Conservation (phyloP, 768 basidiomycete species). For the Hebeloma cylindrosporum region DNA sequence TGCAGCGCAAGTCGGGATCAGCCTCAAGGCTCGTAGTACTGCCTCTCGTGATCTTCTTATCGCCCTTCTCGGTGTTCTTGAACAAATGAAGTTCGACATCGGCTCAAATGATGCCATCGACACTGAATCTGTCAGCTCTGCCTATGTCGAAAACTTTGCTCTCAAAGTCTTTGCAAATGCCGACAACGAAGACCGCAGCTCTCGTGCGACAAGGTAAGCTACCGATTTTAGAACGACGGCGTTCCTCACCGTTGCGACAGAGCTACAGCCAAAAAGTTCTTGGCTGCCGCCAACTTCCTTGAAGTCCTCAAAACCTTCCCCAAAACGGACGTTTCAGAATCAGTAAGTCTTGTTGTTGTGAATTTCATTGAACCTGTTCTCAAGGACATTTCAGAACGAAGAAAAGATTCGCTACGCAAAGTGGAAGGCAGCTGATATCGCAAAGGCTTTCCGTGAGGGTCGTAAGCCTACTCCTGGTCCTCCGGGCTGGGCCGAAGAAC, state of each 20-base stretch:
- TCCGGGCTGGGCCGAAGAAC: constrained; percentile 45
- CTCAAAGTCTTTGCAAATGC: constrained; percentile 84
- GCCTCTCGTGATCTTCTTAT: constrained; percentile 69
- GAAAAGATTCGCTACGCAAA: constrained; percentile 93
- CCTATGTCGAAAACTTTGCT: constrained; percentile 95
- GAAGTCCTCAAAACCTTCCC: constrained; percentile 83
- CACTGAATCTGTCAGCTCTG: constrained; percentile 77
- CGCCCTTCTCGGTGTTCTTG: constrained; percentile 73
- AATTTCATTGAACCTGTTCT: not conserved
- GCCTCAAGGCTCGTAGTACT: constrained; percentile 64
- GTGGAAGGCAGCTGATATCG: constrained; percentile 97
- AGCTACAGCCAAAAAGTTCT: constrained; percentile 89
- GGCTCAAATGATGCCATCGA: constrained; percentile 78
- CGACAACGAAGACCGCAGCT: constrained; percentile 88
- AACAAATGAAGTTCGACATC: constrained; percentile 76
- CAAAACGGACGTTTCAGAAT: constrained; percentile 53
- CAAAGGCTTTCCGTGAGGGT: constrained; percentile 94
- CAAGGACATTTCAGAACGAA: constrained; percentile 51
- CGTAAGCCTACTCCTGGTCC: constrained; percentile 80
- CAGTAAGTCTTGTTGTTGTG: constrained; percentile 40
- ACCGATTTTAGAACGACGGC: no score
- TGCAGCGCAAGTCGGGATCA: constrained; percentile 86
- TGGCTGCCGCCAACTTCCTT: constrained; percentile 93
- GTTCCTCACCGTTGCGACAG: constrained; percentile 40
- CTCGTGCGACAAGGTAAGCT: constrained; percentile 76